Conservation (phyloP, 2,329 filamentous ascomycete species). For the Epichloe uncinata region DNA sequence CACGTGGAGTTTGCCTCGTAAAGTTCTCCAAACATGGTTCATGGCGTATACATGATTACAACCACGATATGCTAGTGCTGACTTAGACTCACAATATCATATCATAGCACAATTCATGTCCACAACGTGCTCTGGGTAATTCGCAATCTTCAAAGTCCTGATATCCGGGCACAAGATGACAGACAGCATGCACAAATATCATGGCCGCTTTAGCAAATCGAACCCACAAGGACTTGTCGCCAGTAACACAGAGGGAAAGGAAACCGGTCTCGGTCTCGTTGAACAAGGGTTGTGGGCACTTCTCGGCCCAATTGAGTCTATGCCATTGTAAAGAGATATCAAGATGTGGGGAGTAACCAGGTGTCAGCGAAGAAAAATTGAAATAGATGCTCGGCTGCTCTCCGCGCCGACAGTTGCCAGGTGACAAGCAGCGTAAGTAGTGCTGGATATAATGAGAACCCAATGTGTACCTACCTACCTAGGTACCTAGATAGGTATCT, state of each 20-base stretch:
- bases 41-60: neutral
- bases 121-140: neutral
- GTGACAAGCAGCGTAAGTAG: no score
- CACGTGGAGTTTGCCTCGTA: constrained; percentile 14
- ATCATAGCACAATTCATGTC: neutral
- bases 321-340: neutral
- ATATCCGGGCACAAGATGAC: neutral
- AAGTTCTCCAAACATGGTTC: constrained; percentile 13
- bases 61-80: neutral
- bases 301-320: no score
- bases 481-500: neutral
- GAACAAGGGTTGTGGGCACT: no score
- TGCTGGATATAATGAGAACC: no score
- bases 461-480: constrained; percentile 1
- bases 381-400: neutral
- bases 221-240: no score
- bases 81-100: neutral
- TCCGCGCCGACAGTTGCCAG: neutral
- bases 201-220: no score
- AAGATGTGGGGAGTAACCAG: neutral
- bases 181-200: neutral
- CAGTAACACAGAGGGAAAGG: no score
- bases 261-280: no score
- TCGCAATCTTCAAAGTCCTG: neutral
- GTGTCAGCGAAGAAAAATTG: neutral